Conservation (phyloP, 768 basidiomycete species). For the Psilocybe cyanescens region DNA sequence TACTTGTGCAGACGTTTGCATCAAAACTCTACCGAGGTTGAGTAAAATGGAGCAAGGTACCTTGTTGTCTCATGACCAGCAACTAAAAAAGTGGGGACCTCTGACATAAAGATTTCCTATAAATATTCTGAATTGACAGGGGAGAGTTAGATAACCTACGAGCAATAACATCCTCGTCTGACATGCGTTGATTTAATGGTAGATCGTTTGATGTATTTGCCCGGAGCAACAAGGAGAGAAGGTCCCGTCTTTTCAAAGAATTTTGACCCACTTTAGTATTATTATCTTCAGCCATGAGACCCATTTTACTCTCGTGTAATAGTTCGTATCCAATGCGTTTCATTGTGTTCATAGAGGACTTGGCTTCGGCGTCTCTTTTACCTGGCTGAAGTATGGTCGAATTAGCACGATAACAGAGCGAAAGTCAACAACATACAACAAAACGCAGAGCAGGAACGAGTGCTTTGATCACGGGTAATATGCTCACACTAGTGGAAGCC, state of each 20-base stretch:
- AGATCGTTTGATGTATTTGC: constrained; percentile 70
- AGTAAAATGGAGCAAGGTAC: constrained; percentile 20
- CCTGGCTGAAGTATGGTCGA: constrained; percentile 29
- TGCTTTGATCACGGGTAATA: constrained; percentile 34
- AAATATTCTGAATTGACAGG: too few species aligned
- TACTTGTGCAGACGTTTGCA: constrained; percentile 25
- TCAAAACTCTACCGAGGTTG: too few species aligned
- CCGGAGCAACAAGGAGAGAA: constrained; percentile 61
- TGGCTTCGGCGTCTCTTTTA: constrained; percentile 29
- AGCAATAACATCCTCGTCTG: constrained; percentile 63
- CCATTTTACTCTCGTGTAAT: constrained; percentile 51
- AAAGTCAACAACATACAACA: constrained; percentile 34
- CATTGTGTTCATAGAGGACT: constrained; percentile 44
- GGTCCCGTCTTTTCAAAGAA: constrained; percentile 47
- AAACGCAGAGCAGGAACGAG: constrained; percentile 39
- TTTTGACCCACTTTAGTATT: constrained; percentile 33
- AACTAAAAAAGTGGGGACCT: constrained; percentile 63
- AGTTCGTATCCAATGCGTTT: constrained; percentile 52
- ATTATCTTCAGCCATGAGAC: constrained; percentile 25
- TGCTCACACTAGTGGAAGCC: constrained; percentile 39
- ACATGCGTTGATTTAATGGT: constrained; percentile 54
- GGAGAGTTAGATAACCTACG: constrained; percentile 36
- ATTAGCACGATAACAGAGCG: neutral
- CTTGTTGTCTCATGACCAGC: constrained; percentile 66
- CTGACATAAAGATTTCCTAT: constrained; percentile 28